Percentiles rank a stretch among this genome's conserved stretches.
These are phyloP conservation scores for Onygena corvina DNA, from an alignment of 2,329 filamentous ascomycete genomes.

Conservation along the genomic window DNA sequence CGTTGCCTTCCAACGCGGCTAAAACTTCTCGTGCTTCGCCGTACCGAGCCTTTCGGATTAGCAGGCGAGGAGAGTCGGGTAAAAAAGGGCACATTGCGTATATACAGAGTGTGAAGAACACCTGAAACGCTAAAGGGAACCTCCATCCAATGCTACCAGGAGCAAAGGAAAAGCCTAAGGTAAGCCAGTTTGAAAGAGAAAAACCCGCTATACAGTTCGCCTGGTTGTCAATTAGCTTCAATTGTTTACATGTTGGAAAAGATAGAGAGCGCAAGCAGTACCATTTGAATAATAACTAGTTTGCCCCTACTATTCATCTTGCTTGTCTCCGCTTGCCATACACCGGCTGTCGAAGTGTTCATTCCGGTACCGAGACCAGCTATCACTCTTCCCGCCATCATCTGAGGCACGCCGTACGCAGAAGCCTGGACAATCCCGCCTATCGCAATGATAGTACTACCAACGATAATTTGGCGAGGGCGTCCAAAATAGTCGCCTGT, in stretches of 20 bases:
- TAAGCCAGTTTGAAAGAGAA: constrained; percentile 36
- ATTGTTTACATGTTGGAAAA: constrained; percentile 27
- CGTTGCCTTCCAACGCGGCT: constrained; percentile 30
- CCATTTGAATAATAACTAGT: constrained; percentile 38
- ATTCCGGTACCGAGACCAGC: constrained; percentile 42
- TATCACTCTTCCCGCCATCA: constrained; percentile 38
- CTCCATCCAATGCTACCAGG: constrained; percentile 28
- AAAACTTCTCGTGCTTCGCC: constrained; percentile 36
- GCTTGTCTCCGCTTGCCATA: constrained; percentile 39
- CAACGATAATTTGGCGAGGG: constrained; percentile 39
- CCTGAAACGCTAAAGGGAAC: constrained; percentile 40
- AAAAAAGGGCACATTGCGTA: constrained; percentile 26
- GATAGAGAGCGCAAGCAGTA: constrained; percentile 34
- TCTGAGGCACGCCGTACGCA: constrained; percentile 30
- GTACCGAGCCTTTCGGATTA: constrained; percentile 24
- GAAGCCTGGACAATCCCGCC: constrained; percentile 19
- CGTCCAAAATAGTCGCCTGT: constrained; percentile 20
- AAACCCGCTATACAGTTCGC: constrained; percentile 30
- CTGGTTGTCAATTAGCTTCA: constrained; percentile 11
- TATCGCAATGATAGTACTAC: constrained; percentile 37
- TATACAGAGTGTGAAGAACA: constrained; percentile 35
- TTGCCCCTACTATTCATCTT: constrained; percentile 43
- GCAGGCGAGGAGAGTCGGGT: constrained; percentile 26
- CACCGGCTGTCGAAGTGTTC: constrained; percentile 39
- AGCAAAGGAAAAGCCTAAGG: constrained; percentile 26